Evolutionary conservation across 371 early-diverging fungal species (phyloP).

Genomic region (Mucor velutinosus): DNA sequence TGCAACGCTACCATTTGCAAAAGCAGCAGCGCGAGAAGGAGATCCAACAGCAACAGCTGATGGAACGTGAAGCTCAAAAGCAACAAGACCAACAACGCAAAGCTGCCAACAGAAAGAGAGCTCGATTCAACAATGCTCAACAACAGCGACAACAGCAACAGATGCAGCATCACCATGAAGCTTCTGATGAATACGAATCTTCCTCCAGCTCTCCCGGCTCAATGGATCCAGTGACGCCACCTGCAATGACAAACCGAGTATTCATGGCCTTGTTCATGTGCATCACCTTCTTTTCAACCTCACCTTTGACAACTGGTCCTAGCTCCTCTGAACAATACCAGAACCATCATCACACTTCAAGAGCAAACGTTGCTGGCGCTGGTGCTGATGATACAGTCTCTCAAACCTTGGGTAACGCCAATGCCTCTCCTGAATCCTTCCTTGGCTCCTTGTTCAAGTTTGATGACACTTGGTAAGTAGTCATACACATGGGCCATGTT

Average conservation of each 20-base stretch:
- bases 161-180: conserved; percentile 13
- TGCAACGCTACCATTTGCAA: conserved; percentile 31
- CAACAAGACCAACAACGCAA: conserved; percentile 32
- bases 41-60: conserved; percentile 22
- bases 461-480: conserved; percentile 32
- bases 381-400: conserved; percentile 15
- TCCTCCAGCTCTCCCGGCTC: conserved; percentile 28
- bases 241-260: conserved; percentile 35
- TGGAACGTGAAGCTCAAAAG: conserved; percentile 29
- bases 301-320: conserved; percentile 45
- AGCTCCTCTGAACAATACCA: conserved; percentile 37
- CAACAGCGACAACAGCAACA: conserved; percentile 41
- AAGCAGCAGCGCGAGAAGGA: conserved; percentile 41
- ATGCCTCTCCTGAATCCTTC: conserved; percentile 4
- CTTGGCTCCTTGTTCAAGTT: conserved; percentile 15
- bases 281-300: conserved; percentile 47
- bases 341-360: conserved; percentile 40
- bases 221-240: conserved; percentile 23
- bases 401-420: not conserved
- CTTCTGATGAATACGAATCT: conserved; percentile 32
- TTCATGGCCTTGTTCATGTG: conserved; percentile 55
- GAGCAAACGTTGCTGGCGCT: not conserved
- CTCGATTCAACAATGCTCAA: conserved; percentile 43
- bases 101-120: conserved; percentile 20
- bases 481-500: not conserved